Conservation (phyloP, 2,329 filamentous ascomycete genomes). For the Exophiala sp. region DNA sequence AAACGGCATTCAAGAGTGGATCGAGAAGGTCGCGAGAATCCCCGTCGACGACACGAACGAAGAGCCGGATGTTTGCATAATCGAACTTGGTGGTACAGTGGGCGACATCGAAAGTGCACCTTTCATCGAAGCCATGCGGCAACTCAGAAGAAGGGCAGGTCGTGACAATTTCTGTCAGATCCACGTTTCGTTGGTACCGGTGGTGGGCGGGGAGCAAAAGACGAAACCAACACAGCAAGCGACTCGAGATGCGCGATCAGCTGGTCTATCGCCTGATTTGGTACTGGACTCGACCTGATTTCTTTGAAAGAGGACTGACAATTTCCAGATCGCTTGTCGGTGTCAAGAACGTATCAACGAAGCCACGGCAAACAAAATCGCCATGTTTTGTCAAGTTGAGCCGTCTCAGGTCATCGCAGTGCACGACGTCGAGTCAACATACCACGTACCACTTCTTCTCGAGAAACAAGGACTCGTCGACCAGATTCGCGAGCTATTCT, state of each 20-base stretch:
- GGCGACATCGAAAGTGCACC: conserved; percentile 84
- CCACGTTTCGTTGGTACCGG: conserved; percentile 82
- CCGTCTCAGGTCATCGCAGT: conserved; percentile 81
- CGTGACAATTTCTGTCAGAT: conserved; percentile 83
- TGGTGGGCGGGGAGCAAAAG: conserved; percentile 77
- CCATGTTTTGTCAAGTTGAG: conserved; percentile 83
- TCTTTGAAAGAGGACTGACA: conserved; percentile 21
- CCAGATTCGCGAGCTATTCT: conserved; percentile 63
- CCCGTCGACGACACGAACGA: conserved; percentile 81
- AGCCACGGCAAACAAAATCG: conserved; percentile 78
- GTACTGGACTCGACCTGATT: conserved; percentile 40
- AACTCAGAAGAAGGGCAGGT: conserved; percentile 69
- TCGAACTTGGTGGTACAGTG: conserved; percentile 56
- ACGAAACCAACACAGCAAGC: conserved; percentile 95
- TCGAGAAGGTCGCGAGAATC: conserved; percentile 77
- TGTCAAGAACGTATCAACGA: conserved; percentile 74
- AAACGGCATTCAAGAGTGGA: conserved; percentile 88
- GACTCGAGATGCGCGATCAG: conserved; percentile 77
- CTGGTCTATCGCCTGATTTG: conserved; percentile 69
- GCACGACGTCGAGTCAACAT: conserved; percentile 82
- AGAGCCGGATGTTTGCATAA: conserved; percentile 88
- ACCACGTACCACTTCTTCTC: conserved; percentile 91
- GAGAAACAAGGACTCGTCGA: conserved; percentile 72
- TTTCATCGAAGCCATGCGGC: conserved; percentile 81
- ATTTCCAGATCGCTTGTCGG: conserved; percentile 76